Percentiles rank a stretch among this genome's conserved stretches.
These are phyloP conservation scores for Termitomyces sp. DNA, from an alignment of 768 basidiomycete genomes.

Conservation along the genomic window DNA sequence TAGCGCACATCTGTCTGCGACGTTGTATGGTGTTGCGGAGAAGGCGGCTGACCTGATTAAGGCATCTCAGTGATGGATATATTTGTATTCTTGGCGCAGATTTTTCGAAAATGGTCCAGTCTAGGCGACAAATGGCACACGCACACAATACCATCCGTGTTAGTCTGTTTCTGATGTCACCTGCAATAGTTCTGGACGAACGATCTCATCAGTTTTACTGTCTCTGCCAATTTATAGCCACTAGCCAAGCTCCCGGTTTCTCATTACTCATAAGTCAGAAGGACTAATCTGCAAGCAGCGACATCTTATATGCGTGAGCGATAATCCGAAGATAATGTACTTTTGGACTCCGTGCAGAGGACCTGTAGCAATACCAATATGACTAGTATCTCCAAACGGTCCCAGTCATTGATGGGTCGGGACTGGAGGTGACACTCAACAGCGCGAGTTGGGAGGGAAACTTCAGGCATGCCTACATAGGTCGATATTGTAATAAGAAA, in stretches of 20 bases:
- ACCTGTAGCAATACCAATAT: no score
- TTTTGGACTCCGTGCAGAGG: no score
- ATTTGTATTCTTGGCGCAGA: constrained; percentile 7
- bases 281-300: no score
- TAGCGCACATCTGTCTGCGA: constrained; percentile 39
- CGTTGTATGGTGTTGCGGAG: constrained; percentile 50
- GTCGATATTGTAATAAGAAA: background rate
- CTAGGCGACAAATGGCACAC: background rate
- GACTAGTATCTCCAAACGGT: no score
- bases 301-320: no score
- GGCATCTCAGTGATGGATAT: constrained; percentile 20
- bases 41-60: constrained; percentile 49
- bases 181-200: background rate
- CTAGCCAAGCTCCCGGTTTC: background rate
- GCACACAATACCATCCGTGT: background rate
- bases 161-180: background rate
- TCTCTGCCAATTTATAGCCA: no score
- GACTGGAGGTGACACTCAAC: background rate
- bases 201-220: background rate
- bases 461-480: background rate
- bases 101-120: background rate
- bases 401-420: background rate
- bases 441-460: background rate
- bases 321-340: no score
- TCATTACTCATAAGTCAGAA: no score